Conservation (phyloP, 345 rosid species). For the Barbarea vulgaris region DNA sequence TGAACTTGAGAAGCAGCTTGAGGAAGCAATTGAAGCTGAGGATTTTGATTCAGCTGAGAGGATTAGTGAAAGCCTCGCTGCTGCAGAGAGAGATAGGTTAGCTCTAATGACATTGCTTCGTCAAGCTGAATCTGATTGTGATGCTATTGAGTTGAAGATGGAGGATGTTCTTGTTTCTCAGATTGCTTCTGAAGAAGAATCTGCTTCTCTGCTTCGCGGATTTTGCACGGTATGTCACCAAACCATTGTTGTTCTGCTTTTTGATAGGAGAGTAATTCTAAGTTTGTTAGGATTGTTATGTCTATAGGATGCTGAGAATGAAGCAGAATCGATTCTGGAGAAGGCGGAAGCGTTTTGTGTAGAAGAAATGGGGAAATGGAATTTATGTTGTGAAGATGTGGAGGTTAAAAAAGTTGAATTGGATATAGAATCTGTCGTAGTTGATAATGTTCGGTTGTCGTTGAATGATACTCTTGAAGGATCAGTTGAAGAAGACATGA, state of each 20-base stretch:
- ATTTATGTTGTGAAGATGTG: conserved; percentile 61
- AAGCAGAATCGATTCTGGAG: conserved; percentile 54
- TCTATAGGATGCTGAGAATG: conserved; percentile 60
- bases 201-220: conserved; percentile 57
- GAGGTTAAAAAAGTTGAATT: conserved; percentile 67
- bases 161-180: conserved; percentile 57
- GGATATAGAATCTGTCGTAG: conserved; percentile 61
- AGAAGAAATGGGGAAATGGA: conserved; percentile 62
- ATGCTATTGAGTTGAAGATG: conserved; percentile 66
- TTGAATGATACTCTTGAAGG: conserved; percentile 55
- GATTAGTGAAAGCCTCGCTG: conserved; percentile 71
- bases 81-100: conserved; percentile 54
- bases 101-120: conserved; percentile 53
- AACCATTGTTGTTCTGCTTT: background rate
- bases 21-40: conserved; percentile 82
- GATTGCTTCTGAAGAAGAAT: conserved; percentile 73
- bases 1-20: conserved; percentile 68
- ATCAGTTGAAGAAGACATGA: conserved; percentile 56
- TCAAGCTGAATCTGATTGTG: conserved; percentile 65
- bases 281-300: background rate
- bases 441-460: conserved; percentile 54
- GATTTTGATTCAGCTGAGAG: conserved; percentile 82
- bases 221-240: conserved; percentile 58
- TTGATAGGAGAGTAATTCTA: background rate
- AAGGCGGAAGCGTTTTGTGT: conserved; percentile 49